Base-by-base conservation (phyloP, 441 rosid genomes). In the Brassica balearica region DNA sequence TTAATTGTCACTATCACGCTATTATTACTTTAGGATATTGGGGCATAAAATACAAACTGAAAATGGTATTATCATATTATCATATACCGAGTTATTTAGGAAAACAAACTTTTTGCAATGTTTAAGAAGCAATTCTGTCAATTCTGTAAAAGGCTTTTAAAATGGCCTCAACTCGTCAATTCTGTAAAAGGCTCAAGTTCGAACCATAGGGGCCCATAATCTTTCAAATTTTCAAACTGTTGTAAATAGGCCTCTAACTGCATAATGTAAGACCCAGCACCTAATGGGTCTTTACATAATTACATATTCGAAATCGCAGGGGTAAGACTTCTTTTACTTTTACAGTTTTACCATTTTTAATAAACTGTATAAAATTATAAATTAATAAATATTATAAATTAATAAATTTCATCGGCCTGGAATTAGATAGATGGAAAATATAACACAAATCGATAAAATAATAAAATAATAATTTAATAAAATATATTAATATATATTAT, bases 1-100 rank as follows among this genome's bases (percentile, higher is more conserved):
- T 19, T 76, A 64, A 70, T 59, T 6, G 65, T 70, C 80, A 38
- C 71, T 38, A 10, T 70, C 80, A 63, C 11, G 65, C 53, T 43
- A 2, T 23, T 46, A 32, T 53, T 14, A 1, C 32, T 27, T 27
- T 27, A 27, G 32, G 27, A 25, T 25, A 25, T 25, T 27, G 32
- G 32, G 48, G 48, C 12, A 10, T 1, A 41, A 41, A 10, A 9
- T 10, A 41, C n/a, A 41, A 41, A 41, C 48, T 41, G n/a, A 41
- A 41, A 41, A 27, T 27, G 32, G 32, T 27, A 27, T 27, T 27
- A 41, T 41, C 3, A 8, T 38, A 38, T 38, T 38, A 38, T 38
- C 48, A 41, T 41, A 9, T 41, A 9, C 48, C 3, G 48, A 41
- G 48, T 41, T 9, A 41, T 41, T 41, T 41, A 41, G 48, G 48